Base-by-base conservation (phyloP, 306 rosid species). In the Vicia sativa region DNA sequence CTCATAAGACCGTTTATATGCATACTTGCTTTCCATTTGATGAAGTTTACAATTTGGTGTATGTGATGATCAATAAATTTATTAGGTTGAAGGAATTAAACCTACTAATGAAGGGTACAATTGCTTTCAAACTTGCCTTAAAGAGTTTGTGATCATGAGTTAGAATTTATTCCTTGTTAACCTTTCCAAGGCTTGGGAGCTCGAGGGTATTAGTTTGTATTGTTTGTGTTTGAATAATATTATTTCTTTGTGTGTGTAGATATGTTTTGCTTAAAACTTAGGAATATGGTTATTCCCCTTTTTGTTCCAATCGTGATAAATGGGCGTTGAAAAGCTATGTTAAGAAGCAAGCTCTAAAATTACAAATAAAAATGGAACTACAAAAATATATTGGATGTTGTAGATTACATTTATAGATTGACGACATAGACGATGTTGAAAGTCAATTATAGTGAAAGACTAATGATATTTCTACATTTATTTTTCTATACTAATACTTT, bases 151-250 rank as follows among this genome's bases (percentile, higher is more conserved):
- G 43, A 25, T 56, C 57, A 23, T 63, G 28, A 35, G 11, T 21
- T 46, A 44, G 71, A 77, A 74, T 81, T 21, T 21, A 77, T 81
- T 67, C 86, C 64, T 77, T 74, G 74, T 57, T 66, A 43, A 73
- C 52, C 79, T 65, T 63, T 50, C 13, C 67, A 69, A 73, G 79
- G 56, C 12, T 42, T 71, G 25, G 60, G 23, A 19, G 4, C 31
- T 28, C 2, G 14, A 68, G 57, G 66, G 28, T 31, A 65, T 62
- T 44, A 35, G 25, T 38, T 41, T 62, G 2, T 11, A 6, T 52
- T 23, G 10, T 53, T n/a, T 19, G 37, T 35, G 28, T 59, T 26
- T 14, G 6, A 66, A 65, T 62, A 34, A 12, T 56, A 39, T 59
- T 34, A 23, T 72, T 52, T 16, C 65, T 65, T 77, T 46, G 9